Evolutionary conservation across 345 rosid species (phyloP).

Genomic region (Gossypium raimondii): DNA sequence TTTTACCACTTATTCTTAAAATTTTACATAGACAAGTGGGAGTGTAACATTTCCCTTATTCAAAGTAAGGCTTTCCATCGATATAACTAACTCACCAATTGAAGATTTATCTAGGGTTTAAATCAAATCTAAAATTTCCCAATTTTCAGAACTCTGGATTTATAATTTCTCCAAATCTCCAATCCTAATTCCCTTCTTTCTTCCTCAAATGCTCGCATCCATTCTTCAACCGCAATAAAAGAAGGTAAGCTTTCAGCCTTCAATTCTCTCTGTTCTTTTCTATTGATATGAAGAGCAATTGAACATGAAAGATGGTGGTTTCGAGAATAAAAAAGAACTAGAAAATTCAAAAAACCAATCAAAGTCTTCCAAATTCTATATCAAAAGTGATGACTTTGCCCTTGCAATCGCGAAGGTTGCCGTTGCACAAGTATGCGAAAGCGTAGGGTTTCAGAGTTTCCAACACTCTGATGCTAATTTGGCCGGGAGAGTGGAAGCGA

Average conservation of each 20-base stretch:
- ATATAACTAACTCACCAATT: background rate
- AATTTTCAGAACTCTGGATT: background rate
- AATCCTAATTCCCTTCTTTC: background rate
- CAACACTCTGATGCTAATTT: conserved; percentile 72
- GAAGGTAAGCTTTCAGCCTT: background rate
- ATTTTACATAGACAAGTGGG: too few species aligned
- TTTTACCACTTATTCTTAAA: too few species aligned
- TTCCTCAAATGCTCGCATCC: background rate
- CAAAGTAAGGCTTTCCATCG: too few species aligned
- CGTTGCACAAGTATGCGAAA: conserved; percentile 71
- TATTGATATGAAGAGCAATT: conserved; percentile 51
- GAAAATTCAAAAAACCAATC: conserved; percentile 21
- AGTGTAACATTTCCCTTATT: too few species aligned
- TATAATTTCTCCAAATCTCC: too few species aligned
- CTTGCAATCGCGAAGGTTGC: conserved; percentile 55
- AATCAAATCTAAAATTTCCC: background rate
- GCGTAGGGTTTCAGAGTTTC: conserved; percentile 61
- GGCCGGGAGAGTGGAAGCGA: conserved; percentile 60
- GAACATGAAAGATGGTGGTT: conserved; percentile 88
- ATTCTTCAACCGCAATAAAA: background rate
- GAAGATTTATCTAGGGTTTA: background rate
- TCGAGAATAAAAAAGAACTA: conserved; percentile 48
- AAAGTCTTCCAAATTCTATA: background rate
- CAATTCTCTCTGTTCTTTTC: background rate
- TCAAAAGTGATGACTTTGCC: conserved; percentile 40